Percentiles rank a stretch among this genome's conserved stretches.
Evolutionary conservation across 2,329 filamentous ascomycete species (phyloP).

Genomic region (Tympanopsis confertula): DNA sequence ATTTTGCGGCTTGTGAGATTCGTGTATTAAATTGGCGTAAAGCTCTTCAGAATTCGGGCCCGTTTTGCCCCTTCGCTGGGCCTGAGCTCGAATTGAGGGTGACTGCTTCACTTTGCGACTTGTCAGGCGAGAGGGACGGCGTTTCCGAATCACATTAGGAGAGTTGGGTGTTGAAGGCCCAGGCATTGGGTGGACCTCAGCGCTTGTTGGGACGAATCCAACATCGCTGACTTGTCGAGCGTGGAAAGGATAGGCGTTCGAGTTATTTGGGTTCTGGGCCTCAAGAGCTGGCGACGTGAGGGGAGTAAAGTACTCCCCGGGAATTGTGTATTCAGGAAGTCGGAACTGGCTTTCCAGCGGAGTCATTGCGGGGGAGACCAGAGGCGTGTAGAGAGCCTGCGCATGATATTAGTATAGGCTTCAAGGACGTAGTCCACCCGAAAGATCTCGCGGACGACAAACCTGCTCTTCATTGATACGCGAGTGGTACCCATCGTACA

Average conservation of each 20-base stretch:
- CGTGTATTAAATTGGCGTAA: too few species aligned
- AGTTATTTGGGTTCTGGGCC: slow-evolving; percentile 18
- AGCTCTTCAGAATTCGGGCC: too few species aligned
- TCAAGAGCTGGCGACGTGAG: slow-evolving; percentile 35
- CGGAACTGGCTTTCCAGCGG: slow-evolving; percentile 31
- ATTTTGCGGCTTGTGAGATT: too few species aligned
- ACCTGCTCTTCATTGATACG: slow-evolving; percentile 29
- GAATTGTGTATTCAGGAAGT: slow-evolving; percentile 30
- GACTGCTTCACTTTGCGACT: too few species aligned
- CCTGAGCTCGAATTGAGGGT: too few species aligned
- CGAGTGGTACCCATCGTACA: slow-evolving; percentile 29
- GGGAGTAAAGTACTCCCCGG: slow-evolving; percentile 34
- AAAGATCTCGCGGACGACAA: too few species aligned
- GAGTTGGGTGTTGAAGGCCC: slow-evolving; percentile 12
- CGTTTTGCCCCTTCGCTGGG: too few species aligned
- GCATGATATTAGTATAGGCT: slow-evolving; percentile 6
- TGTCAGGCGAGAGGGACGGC: slow-evolving; percentile 22
- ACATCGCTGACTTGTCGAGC: slow-evolving; percentile 18
- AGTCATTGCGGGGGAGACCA: slow-evolving; percentile 35
- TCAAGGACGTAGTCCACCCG: neutral
- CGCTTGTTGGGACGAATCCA: slow-evolving; percentile 20
- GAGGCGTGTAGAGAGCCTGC: slow-evolving; percentile 32
- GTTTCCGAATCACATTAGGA: slow-evolving; percentile 20
- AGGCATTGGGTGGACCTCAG: slow-evolving; percentile 12
- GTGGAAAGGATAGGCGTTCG: slow-evolving; percentile 19